These are phyloP conservation scores for Lactarius evosmus DNA, from an alignment of 768 basidiomycete species.

Conservation along the genomic window DNA sequence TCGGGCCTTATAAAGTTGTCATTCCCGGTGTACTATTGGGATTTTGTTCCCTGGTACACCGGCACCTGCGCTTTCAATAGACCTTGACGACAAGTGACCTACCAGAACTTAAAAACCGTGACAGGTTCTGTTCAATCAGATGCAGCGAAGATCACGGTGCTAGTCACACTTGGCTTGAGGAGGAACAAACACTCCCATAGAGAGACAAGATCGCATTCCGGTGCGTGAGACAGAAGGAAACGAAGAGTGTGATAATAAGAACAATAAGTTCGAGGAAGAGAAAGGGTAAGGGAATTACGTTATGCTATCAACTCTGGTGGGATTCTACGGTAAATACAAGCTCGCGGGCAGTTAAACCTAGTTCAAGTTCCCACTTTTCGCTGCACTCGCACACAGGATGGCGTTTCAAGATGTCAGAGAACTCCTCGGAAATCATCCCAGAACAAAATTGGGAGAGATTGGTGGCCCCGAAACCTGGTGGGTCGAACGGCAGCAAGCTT, in stretches of 20 bases:
- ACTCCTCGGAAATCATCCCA: not conserved
- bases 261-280: not conserved
- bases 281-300: not conserved
- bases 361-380: not conserved
- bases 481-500: conserved; percentile 3
- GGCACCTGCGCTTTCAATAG: not conserved
- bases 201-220: not conserved
- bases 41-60: not conserved
- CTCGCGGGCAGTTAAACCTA: not conserved
- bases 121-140: not conserved
- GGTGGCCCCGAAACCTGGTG: conserved; percentile 1
- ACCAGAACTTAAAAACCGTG: not conserved
- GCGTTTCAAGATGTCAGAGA: not conserved
- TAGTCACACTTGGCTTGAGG: not conserved
- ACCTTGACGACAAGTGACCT: not conserved
- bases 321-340: not conserved
- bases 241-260: not conserved
- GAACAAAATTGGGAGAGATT: not conserved
- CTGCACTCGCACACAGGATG: not conserved
- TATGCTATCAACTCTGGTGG: not conserved
- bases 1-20: not conserved
- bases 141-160: not conserved
- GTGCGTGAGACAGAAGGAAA: not conserved
- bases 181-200: not conserved
- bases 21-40: not conserved